Evolutionary conservation across 768 basidiomycete species (phyloP), one percentile per base, ranked within the genome.

Genomic region (Mycena floridula): DNA sequence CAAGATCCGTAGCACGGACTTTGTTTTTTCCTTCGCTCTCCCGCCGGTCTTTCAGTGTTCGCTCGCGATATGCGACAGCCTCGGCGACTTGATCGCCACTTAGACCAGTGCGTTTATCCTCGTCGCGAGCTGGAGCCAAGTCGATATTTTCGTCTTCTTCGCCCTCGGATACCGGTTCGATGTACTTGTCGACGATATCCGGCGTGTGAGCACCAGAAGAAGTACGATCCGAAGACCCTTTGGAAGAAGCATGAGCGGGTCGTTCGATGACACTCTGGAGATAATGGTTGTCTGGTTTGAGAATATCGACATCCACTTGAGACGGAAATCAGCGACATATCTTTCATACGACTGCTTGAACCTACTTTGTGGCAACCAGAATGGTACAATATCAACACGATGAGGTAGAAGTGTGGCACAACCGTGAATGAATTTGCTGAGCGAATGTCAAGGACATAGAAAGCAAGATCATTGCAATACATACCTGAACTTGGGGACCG

Each of bases 361-460:
- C 76, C 30, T 60, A 89, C 88, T 96, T 60, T 98, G 94, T 5
- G 94, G 94, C 5, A 94, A 77, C 96, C 96, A 99, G 74, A 97
- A 99, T 5, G 96, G 96, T 26, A 99, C 88, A 20, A 99, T 76
- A 57, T 97, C 89, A 37, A 97, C 94, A 26, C 95, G 85, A 55
- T 89, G 79, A 16, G 94, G 93, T 8, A 98, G 65, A 0, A 98
- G 73, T 2, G 92, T 93, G 2, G 95, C 85, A 59, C 96, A 99
- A 21, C 96, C 95, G 60, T 95, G 93, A 45, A 96, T 94, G 59
- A 95, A 95, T 78, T 89, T 89, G 62, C 89, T 90, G 46, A 24
- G 32, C 16, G 24, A 40, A 21, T 53, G 25, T 27, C 24, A 39
- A 25, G 20, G 36, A 18, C 11, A 40, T 28, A 25, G 23, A 44